Evolutionary conservation across 768 basidiomycete species (phyloP).

Genomic region (Lanmaoa pseudosensibilis): DNA sequence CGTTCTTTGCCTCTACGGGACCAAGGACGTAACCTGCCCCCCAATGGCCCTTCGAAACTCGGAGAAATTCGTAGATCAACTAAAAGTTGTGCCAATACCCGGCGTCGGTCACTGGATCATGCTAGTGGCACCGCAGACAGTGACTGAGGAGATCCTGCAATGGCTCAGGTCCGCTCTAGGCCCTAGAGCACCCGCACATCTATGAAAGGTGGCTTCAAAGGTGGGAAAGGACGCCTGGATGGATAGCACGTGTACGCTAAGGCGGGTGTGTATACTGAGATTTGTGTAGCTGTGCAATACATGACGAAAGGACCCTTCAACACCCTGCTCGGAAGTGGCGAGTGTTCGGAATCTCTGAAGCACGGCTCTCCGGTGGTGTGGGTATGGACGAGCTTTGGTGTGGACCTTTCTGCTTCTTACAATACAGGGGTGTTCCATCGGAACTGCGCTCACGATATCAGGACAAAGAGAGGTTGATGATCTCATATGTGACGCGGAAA

Average conservation of each 20-base stretch:
- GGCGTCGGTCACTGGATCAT: conserved; percentile 69
- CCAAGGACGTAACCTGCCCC: conserved; percentile 49
- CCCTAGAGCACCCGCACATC: neutral
- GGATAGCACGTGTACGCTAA: neutral
- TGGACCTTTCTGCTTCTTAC: neutral
- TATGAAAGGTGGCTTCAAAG: conserved; percentile 3
- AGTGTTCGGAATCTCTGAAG: neutral
- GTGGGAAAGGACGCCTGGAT: neutral
- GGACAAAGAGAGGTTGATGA: neutral
- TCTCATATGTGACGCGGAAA: neutral
- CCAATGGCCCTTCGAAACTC: conserved; percentile 42
- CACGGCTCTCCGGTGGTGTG: neutral
- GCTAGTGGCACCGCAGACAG: conserved; percentile 56
- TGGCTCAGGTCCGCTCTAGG: conserved; percentile 41
- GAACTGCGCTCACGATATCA: neutral
- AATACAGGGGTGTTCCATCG: neutral
- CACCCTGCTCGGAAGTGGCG: neutral
- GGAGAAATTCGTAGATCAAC: conserved; percentile 48
- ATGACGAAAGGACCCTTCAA: neutral
- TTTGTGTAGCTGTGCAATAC: neutral
- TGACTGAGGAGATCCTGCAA: conserved; percentile 47
- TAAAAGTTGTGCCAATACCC: conserved; percentile 54
- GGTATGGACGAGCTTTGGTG: neutral
- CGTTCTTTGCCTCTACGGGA: conserved; percentile 62
- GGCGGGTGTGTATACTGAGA: neutral